Conservation (phyloP, 2,329 filamentous ascomycete species). For the Aspergillus ibericus region DNA sequence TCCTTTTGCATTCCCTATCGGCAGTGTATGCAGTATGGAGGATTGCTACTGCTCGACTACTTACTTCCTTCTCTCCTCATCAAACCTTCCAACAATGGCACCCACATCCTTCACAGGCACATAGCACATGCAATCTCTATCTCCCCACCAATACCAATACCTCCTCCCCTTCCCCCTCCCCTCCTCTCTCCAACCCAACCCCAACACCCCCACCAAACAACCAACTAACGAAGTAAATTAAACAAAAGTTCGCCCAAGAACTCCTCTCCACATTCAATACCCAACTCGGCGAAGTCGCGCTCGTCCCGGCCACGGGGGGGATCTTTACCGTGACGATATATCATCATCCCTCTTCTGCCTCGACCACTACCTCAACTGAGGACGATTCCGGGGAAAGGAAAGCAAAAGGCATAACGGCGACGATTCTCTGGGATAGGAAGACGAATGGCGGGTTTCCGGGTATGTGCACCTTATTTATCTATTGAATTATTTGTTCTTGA, state of each 20-base stretch:
- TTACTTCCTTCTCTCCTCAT: no score
- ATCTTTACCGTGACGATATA: slow-evolving; percentile 73
- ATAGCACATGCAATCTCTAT: no score
- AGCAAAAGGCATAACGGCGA: slow-evolving; percentile 40
- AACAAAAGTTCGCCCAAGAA: slow-evolving; percentile 75
- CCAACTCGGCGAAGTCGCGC: slow-evolving; percentile 78
- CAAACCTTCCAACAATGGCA: no score
- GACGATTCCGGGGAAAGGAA: neutral
- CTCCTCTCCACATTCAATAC: slow-evolving; percentile 89
- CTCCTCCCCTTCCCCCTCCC: no score
- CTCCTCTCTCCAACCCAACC: no score
- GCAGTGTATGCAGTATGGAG: no score
- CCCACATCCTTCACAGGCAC: no score
- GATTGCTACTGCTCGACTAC: no score
- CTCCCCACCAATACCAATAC: no score
- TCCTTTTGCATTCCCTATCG: no score
- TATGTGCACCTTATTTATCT: slow-evolving; percentile 30
- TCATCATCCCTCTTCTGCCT: slow-evolving; percentile 22
- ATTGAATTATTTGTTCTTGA: neutral
- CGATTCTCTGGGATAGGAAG: slow-evolving; percentile 84
- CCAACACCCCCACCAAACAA: neutral
- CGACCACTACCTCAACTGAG: no score
- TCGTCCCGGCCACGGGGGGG: slow-evolving; percentile 82
- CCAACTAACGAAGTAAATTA: neutral
- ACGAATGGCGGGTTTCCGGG: slow-evolving; percentile 82